Evolutionary conservation across 1,284 basidiomycete genomes (phyloP), one percentile per base, ranked within the genome.

Genomic region (Cystobasidium sp.): DNA sequence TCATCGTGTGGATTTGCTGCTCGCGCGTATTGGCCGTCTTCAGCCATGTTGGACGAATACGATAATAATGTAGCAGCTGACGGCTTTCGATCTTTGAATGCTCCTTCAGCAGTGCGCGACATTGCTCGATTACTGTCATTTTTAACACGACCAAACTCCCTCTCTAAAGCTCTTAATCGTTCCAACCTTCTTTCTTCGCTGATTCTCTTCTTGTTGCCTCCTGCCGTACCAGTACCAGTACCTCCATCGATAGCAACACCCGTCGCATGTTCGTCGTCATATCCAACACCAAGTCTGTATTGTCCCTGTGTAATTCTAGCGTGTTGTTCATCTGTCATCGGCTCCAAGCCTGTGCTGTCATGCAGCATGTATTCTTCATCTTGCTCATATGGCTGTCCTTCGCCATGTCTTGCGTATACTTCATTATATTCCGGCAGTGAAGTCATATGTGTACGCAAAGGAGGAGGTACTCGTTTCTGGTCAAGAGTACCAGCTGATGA

Each of bases 271-370:
- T 51, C 59, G 16, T 51, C 59, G n/a, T 71, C 69, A 46, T 71
- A 71, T 6, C 69, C 69, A n/a, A 71, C 69, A 12, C 69, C 69
- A 20, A 61, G 49, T 61, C 59, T 59, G 46, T 71, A 71, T 37
- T 71, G 69, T n/a, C 55, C 69, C 3, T 46, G 37, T 7, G 51
- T 61, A 12, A 59, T 71, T 12, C 58, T 20, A n/a, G 59, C 59
- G 31, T 55, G 58, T 18, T 71, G 69, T 49, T 62, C 69, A 4
- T 24, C 10, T 10, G 39, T 52, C 10, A 61, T 18, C 16, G 59
- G 56, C 18, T 49, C 37, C 41, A 44, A 8, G 22, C 62, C 44
- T 22, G 6, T 20, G 14, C 24, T 24, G 22, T 22, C 62, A 31
- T 31, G 31, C 31, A 31, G 31, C 46, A 37, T 20, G 41, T 4